Base-by-base conservation (phyloP, 83 land plant genomes). In the Larix sibirica region DNA sequence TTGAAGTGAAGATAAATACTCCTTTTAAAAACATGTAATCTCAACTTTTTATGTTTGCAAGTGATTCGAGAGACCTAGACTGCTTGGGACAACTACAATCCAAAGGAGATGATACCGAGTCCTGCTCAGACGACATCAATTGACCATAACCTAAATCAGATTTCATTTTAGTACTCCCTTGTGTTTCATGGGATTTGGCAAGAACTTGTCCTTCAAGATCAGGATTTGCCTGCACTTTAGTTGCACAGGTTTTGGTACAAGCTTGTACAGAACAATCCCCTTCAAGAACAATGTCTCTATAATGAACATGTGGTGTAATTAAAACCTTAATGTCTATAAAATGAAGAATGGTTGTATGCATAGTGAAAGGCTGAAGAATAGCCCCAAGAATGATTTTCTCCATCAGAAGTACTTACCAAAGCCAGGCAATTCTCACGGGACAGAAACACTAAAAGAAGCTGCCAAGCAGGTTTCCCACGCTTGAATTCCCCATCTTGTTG, bases 391-490 rank as follows among this genome's bases (percentile, higher is more conserved):
- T 31, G 42, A 1, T 87, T 88, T 77, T 85, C 79, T 28, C 24
- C 62, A 86, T 87, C 79, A 4, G 87, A 87, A 40, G 90, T 2
- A 24, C 84, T 87, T 6, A 93, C 93, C 50, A 83, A 13, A 20
- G 87, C 89, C 42, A 79, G 79, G 54, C 58, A 86, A 50, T 83
- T 74, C 68, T 79, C 77, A 14, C 59, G 82, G 16, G 85, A 80
- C 4, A 93, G 90, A 79, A 83, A 89, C 78, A 87, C 84, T 56
- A 93, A 69, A 67, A 93, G 58, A 16, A 93, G 69, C 76, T 83
- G 89, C 93, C 93, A 93, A 64, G 84, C 31, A 24, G 86, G 81
- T 10, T 83, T 88, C 16, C 82, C 80, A 28, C 5, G 8, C 50
- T 14, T 21, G 75, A 71, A 71, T 26, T 87, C 88, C 68, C 75